Base-by-base conservation (phyloP, 2,329 filamentous ascomycete genomes). In the Botrytis fragariae region DNA sequence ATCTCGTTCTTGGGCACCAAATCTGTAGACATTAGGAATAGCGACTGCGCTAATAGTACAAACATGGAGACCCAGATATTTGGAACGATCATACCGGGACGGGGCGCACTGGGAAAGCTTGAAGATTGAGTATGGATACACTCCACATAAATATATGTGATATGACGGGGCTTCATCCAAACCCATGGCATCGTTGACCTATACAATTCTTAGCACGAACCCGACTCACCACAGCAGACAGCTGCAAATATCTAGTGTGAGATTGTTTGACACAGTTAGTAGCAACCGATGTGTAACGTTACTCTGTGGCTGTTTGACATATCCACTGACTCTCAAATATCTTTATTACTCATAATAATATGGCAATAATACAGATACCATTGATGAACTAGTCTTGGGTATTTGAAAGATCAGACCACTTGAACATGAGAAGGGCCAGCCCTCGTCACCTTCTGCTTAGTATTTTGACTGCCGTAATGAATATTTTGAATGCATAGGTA, bases 331-430 rank as follows among this genome's bases (percentile, higher is more conserved):
- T 42, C 44, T 35, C 12, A 22, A 20, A 20, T 63, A 44, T 16
- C n/a, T 45, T 42, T 7, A 39, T 20, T 37, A 29, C 45, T n/a
- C 14, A 54, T 8, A 29, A 39, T 29, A 32, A 35, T 29, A 61
- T n/a, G 32, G 14, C 22, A 9, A 48, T 63, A 9, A 54, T 51
- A 35, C 59, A 9, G 60, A 45, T 35, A 29, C 64, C 37, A 32
- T 63, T 71, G 45, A 29, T 51, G 39, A 10, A 71, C 35, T 71
- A 39, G 29, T 48, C 29, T 29, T 32, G 32, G 45, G 22, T 51
- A 57, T 37, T 45, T 37, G 61, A 59, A 29, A 59, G 29, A 59
- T 68, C 70, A 67, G 37, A 57, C 69, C 48, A 71, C 29, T 57
- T 44, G 35, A 57, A 29, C 12, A 45, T 65, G n/a, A 32, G n/a